These are phyloP conservation scores for Westerdykella aurantiaca DNA, from an alignment of 2,329 filamentous ascomycete species.

Conservation along the genomic window DNA sequence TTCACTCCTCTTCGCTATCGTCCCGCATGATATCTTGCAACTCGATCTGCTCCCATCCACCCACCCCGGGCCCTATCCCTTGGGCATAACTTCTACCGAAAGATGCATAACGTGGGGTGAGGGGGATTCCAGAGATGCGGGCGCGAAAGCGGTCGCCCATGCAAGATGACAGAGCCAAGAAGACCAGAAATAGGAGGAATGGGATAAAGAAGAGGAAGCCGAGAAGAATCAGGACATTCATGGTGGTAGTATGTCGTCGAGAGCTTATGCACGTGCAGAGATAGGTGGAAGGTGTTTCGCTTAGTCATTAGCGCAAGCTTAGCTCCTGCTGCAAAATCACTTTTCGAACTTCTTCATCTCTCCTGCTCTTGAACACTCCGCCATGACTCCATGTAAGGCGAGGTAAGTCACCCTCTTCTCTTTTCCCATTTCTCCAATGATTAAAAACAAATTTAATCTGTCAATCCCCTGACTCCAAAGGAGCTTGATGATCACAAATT, in stretches of 20 bases:
- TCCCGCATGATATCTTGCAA: conserved; percentile 55
- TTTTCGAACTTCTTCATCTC: background rate
- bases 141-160: conserved; percentile 50
- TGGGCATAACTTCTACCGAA: conserved; percentile 54
- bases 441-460: conserved; percentile 70
- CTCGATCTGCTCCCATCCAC: conserved; percentile 58
- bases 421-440: conserved; percentile 35
- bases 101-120: conserved; percentile 41
- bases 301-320: background rate
- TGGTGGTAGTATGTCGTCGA: conserved; percentile 7
- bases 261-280: too few species aligned
- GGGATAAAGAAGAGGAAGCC: conserved; percentile 31
- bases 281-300: background rate
- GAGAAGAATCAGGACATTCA: conserved; percentile 32
- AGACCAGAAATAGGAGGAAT: conserved; percentile 40
- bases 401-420: conserved; percentile 20
- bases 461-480: conserved; percentile 71
- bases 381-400: conserved; percentile 34
- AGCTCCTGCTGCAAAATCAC: conserved; percentile 1
- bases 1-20: conserved; percentile 30
- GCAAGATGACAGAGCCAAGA: conserved; percentile 52
- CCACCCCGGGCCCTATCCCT: conserved; percentile 49
- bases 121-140: conserved; percentile 36
- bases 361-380: conserved; percentile 6
- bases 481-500: conserved; percentile 47